Evolutionary conservation across 129 eudicot genomes (phyloP), one percentile per base, ranked within the genome.

Genomic region (Tagetes erecta): DNA sequence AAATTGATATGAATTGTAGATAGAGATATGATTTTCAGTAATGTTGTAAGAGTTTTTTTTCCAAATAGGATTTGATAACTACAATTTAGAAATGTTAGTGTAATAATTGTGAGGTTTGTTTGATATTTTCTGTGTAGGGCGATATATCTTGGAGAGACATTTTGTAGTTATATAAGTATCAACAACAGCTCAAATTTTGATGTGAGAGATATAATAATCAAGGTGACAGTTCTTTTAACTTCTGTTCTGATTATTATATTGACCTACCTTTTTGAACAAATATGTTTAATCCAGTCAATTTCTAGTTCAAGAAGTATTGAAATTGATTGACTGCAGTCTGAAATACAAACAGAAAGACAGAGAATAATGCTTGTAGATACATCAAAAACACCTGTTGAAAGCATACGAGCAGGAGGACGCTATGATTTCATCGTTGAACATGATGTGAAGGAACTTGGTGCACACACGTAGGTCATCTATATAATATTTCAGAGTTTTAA

Each of bases 341-440:
- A 94, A 78, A 94, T 90, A 56, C 98, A 94, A 88, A 94, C 98
- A 55, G 98, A 94, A 86, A 88, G 97, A 73, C 98, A 94, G 81
- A 86, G 96, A 70, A 73, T 94, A 75, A 74, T 90, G 83, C 96
- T 94, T 73, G 81, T 90, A 81, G 98, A 94, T 85, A 90, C 98
- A 62, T 71, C 98, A 59, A 94, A 94, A 80, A 68, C 98, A 40
- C 97, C 98, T 13, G 96, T 94, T 67, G 98, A 94, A 76, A 83
- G 91, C 52, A 90, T 94, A 80, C 91, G 97, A 70, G 96, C 98
- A 73, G 97, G 97, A 39, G 96, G 98, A 3, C 97, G 97, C 8
- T 94, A 90, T 75, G 96, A 94, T 83, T 94, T 94, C 76, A 94
- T 94, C 57, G 98, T 94, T 27, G 96, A 94, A 73, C 98, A 94